These are phyloP conservation scores for Prunus campanulata DNA, from an alignment of 306 rosid genomes.

Conservation along the genomic window DNA sequence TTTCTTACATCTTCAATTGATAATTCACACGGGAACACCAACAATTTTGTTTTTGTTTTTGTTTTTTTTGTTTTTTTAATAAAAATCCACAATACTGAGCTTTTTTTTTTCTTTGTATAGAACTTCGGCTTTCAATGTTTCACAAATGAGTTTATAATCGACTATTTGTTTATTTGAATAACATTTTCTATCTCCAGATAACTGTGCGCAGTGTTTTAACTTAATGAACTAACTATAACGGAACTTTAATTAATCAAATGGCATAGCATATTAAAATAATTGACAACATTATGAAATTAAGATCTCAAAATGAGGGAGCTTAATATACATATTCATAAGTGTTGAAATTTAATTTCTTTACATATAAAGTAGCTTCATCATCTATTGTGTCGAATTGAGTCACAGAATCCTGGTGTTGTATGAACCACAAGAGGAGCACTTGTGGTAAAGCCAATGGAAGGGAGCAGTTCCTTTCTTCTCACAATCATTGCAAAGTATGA, in stretches of 20 bases:
- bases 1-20: neutral
- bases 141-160: neutral
- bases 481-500: slow-evolving; percentile 80
- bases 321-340: neutral
- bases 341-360: slow-evolving; percentile 22
- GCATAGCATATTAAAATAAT: neutral
- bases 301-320: neutral
- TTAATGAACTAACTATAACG: neutral
- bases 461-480: slow-evolving; percentile 81
- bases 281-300: neutral
- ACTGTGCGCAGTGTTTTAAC: neutral
- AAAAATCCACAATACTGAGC: slow-evolving; percentile 15
- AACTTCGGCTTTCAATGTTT: neutral
- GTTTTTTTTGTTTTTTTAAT: neutral
- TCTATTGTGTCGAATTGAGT: slow-evolving; percentile 24
- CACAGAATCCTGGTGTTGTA: slow-evolving; percentile 80
- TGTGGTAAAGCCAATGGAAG: slow-evolving; percentile 87
- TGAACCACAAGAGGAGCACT: slow-evolving; percentile 78
- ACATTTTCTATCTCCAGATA: neutral
- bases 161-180: neutral
- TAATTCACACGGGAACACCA: slow-evolving; percentile 13
- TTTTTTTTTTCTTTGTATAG: neutral
- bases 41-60: neutral
- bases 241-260: too few species aligned
- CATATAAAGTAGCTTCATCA: slow-evolving; percentile 26